Conservation (phyloP, 768 basidiomycete species). For the Tubosaeta sp. region DNA sequence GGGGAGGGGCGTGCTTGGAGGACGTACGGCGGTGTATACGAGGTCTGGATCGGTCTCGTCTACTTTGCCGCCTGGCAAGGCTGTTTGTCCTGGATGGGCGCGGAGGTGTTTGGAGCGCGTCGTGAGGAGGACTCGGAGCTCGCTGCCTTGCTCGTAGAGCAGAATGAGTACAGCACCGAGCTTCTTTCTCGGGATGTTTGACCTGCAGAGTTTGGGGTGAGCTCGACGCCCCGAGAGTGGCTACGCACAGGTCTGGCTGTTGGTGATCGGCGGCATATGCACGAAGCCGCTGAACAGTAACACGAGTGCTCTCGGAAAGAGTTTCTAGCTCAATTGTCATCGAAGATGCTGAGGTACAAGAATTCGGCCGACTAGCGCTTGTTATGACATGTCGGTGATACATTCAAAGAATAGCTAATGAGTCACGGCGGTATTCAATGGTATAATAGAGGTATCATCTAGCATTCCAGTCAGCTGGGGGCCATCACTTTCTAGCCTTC, state of each 20-base stretch:
- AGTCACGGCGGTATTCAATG: constrained; percentile 9
- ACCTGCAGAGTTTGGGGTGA: constrained; percentile 19
- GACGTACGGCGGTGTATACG: constrained; percentile 69
- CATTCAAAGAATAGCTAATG: constrained; percentile 21
- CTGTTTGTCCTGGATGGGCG: constrained; percentile 78
- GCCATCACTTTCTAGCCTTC: constrained; percentile 15
- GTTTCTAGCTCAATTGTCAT: constrained; percentile 10
- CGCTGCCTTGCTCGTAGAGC: constrained; percentile 65
- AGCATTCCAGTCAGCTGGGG: not conserved
- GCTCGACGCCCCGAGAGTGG: not conserved
- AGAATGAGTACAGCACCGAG: constrained; percentile 78
- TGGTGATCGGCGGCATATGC: constrained; percentile 24
- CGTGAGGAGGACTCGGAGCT: constrained; percentile 75
- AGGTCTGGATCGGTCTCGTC: constrained; percentile 63
- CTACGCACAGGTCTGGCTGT: constrained; percentile 51
- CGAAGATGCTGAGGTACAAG: not conserved
- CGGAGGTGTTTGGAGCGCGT: constrained; percentile 76
- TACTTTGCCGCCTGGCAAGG: constrained; percentile 76
- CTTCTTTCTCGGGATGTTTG: constrained; percentile 35
- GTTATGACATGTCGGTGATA: not conserved
- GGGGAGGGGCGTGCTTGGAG: not conserved
- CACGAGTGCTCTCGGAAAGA: constrained; percentile 17
- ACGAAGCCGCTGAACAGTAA: constrained; percentile 40
- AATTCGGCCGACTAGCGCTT: not conserved
- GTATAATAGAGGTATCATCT: constrained; percentile 8